These are phyloP conservation scores for Centaurea solstitialis DNA, from an alignment of 129 eudicot species.

Conservation along the genomic window DNA sequence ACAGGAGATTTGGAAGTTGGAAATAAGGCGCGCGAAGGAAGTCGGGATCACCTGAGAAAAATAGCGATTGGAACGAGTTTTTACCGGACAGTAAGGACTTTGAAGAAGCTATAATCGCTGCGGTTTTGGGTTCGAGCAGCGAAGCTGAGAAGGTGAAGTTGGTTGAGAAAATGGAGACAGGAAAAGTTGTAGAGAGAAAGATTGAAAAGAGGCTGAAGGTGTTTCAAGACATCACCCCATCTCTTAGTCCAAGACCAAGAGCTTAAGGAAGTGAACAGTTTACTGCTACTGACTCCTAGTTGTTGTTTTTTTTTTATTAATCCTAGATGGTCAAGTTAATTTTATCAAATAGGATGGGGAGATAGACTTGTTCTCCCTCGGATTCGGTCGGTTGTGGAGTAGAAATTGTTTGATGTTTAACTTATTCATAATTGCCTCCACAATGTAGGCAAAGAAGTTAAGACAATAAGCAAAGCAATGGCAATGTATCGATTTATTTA, in stretches of 20 bases:
- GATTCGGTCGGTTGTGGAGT: background rate
- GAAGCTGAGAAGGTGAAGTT: constrained; percentile 32
- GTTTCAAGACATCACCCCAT: constrained; percentile 80
- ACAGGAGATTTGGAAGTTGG: constrained; percentile 33
- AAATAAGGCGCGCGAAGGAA: constrained; percentile 53
- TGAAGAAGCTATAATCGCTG: constrained; percentile 85
- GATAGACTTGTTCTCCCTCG: constrained; percentile 94
- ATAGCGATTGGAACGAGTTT: constrained; percentile 42
- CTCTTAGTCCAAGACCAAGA: constrained; percentile 88
- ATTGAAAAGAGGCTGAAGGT: constrained; percentile 86
- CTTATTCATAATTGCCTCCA: constrained; percentile 24
- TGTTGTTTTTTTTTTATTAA: constrained; percentile 1
- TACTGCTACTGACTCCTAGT: constrained; percentile 21
- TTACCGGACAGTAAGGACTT: constrained; percentile 81
- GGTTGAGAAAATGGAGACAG: constrained; percentile 28
- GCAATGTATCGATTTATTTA: constrained; percentile 25
- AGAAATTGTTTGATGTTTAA: constrained; percentile 4
- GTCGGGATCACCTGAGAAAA: constrained; percentile 47
- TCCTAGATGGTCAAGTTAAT: background rate
- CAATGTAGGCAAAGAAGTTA: constrained; percentile 23
- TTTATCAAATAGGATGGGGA: constrained; percentile 57
- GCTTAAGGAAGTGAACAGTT: constrained; percentile 32
- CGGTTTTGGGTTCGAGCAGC: constrained; percentile 54
- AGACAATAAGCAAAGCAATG: constrained; percentile 25
- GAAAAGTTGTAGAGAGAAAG: constrained; percentile 37